These are phyloP conservation scores for Suillus subluteus DNA, from an alignment of 768 basidiomycete genomes.

Conservation along the genomic window DNA sequence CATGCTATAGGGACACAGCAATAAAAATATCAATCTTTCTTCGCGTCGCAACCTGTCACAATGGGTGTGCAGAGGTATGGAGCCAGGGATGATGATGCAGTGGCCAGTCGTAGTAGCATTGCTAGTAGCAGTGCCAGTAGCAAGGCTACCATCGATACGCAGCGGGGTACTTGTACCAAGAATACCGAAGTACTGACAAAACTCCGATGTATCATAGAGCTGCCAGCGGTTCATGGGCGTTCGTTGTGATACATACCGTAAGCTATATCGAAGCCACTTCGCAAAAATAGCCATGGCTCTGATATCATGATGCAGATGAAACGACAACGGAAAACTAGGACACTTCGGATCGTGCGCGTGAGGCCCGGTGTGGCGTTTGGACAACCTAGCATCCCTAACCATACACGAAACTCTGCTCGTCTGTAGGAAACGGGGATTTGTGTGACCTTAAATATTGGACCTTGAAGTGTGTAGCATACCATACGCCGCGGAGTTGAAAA, in stretches of 20 bases:
- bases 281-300: background rate
- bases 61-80: background rate
- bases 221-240: background rate
- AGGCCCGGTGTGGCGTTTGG: background rate
- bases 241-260: background rate
- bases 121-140: background rate
- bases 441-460: no score
- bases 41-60: background rate
- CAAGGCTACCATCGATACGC: background rate
- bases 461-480: no score
- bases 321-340: background rate
- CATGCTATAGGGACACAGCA: background rate
- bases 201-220: background rate
- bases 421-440: background rate
- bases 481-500: background rate
- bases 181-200: background rate
- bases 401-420: background rate
- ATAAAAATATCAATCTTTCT: background rate
- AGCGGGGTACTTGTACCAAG: background rate
- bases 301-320: background rate
- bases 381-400: background rate
- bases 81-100: background rate
- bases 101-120: background rate
- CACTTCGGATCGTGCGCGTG: background rate
- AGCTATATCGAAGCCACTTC: background rate